phyloP scores from a whole-genome alignment of 257 asterid species.

The Nemophila menziesii region DNA sequence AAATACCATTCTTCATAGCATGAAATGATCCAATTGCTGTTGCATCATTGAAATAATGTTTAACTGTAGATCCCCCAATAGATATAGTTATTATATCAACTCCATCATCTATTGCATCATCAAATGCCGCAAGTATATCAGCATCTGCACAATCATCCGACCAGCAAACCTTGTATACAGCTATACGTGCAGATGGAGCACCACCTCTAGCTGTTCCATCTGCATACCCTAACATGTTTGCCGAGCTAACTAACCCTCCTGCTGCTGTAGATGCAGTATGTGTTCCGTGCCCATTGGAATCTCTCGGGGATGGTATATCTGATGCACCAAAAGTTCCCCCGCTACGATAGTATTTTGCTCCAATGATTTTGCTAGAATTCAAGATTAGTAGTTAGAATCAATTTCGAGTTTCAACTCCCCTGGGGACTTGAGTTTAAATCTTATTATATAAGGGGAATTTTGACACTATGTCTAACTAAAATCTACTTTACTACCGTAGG shows the following conservation, averaged over 20 bases:
- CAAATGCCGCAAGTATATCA: conserved; percentile 30
- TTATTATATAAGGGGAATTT: neutral
- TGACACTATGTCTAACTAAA: too few species aligned
- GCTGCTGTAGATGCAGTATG: conserved; percentile 49
- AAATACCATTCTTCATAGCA: conserved; percentile 31
- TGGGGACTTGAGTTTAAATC: neutral
- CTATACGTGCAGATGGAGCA: conserved; percentile 31
- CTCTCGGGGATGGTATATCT: conserved; percentile 26
- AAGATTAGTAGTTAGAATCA: too few species aligned
- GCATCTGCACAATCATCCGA: conserved; percentile 28
- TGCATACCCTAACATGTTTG: conserved; percentile 18
- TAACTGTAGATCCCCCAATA: conserved; percentile 24
- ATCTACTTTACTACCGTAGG: too few species aligned
- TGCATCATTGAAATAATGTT: conserved; percentile 23
- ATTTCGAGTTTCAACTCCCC: neutral
- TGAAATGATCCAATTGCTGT: conserved; percentile 35
- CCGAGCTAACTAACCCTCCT: conserved; percentile 25
- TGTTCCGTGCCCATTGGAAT: conserved; percentile 37
- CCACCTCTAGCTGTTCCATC: conserved; percentile 40
- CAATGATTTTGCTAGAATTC: conserved; percentile 1
- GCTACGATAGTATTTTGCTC: neutral
- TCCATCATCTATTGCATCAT: conserved; percentile 23
- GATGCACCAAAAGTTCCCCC: neutral
- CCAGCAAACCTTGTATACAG: conserved; percentile 47
- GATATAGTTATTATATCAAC: conserved; percentile 31